Evolutionary conservation across 495 filamentous ascomycete species (phyloP).

Genomic region (Aspergillus bertholletiae): DNA sequence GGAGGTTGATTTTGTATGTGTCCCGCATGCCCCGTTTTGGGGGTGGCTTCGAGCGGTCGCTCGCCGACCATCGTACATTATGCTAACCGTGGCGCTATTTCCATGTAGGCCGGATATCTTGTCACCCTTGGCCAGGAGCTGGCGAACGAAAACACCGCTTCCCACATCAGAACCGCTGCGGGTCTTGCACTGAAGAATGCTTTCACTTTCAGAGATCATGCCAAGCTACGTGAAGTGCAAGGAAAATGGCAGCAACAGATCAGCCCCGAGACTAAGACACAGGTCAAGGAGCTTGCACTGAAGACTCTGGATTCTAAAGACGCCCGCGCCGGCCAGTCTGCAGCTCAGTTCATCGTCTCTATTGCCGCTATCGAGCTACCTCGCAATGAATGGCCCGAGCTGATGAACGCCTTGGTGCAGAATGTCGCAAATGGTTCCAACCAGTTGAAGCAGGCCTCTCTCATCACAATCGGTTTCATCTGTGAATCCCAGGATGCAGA

Average conservation of each 20-base stretch:
- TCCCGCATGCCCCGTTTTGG: not conserved
- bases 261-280: slow-evolving; percentile 69
- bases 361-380: slow-evolving; percentile 95
- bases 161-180: slow-evolving; percentile 84
- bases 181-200: slow-evolving; percentile 97
- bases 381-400: slow-evolving; percentile 89
- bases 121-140: slow-evolving; percentile 86
- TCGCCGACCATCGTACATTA: not conserved
- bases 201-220: slow-evolving; percentile 85
- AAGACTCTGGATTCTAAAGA: slow-evolving; percentile 77
- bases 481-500: slow-evolving; percentile 92
- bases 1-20: slow-evolving; percentile 89
- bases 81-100: slow-evolving; percentile 19
- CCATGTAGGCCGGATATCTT: slow-evolving; percentile 84
- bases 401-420: slow-evolving; percentile 82
- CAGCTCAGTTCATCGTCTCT: slow-evolving; percentile 91
- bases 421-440: slow-evolving; percentile 85
- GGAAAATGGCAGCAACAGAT: slow-evolving; percentile 84
- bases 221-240: slow-evolving; percentile 82
- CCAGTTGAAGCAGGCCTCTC: slow-evolving; percentile 86
- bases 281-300: slow-evolving; percentile 83
- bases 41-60: not conserved
- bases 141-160: slow-evolving; percentile 79
- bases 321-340: slow-evolving; percentile 75
- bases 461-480: slow-evolving; percentile 94